Conservation (phyloP, 768 basidiomycete species). For the Phaffia tasmanica region DNA sequence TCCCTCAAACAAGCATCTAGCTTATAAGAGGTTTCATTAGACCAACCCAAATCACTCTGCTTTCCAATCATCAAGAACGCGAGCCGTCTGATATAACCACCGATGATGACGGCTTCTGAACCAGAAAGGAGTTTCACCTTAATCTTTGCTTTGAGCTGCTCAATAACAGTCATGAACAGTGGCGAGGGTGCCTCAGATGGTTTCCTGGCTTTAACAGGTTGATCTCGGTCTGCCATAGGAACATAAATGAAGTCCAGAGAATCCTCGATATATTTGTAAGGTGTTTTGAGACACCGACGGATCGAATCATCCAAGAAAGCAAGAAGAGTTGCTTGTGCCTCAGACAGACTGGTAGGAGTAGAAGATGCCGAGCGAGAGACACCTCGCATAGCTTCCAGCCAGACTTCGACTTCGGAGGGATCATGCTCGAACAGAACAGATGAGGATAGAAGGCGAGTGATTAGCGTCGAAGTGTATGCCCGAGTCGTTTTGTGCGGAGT, state of each 20-base stretch:
- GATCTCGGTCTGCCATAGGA: slow-evolving; percentile 5
- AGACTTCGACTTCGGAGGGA: slow-evolving; percentile 55
- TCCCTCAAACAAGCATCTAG: slow-evolving; percentile 18
- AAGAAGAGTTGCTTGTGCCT: slow-evolving; percentile 50
- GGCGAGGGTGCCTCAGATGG: slow-evolving; percentile 47
- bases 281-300: slow-evolving; percentile 66
- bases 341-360: slow-evolving; percentile 39
- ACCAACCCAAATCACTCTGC: slow-evolving; percentile 38
- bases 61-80: slow-evolving; percentile 51
- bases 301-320: slow-evolving; percentile 76
- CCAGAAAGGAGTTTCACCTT: slow-evolving; percentile 47
- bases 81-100: slow-evolving; percentile 55
- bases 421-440: slow-evolving; percentile 74
- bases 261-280: slow-evolving; percentile 76
- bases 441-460: slow-evolving; percentile 54
- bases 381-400: slow-evolving; percentile 46
- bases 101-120: slow-evolving; percentile 54
- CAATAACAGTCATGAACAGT: slow-evolving; percentile 64
- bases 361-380: slow-evolving; percentile 45
- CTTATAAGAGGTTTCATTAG: slow-evolving; percentile 30
- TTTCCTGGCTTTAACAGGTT: too few relatives aligned
- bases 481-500: slow-evolving; percentile 48
- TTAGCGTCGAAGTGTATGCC: slow-evolving; percentile 45
- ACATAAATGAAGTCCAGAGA: slow-evolving; percentile 17
- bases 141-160: slow-evolving; percentile 64